phyloP scores from a whole-genome alignment of 2,329 filamentous ascomycete genomes.

The Curvularia sp. region DNA sequence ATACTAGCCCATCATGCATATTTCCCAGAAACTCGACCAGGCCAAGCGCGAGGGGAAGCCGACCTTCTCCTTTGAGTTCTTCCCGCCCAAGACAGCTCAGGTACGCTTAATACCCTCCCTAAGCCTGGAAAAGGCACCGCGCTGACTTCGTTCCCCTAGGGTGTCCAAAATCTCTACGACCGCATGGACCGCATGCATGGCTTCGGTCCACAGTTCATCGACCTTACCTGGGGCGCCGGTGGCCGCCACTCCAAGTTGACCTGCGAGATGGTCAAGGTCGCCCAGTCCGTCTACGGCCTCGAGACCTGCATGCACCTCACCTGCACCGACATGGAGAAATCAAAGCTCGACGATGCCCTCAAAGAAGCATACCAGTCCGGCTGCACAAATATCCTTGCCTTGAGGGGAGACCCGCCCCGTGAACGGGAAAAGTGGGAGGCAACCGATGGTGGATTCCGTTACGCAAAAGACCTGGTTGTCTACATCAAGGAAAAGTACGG shows the following conservation, averaged over 20 bases:
- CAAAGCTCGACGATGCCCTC: slow-evolving; percentile 89
- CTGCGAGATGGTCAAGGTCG: slow-evolving; percentile 95
- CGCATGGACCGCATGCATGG: slow-evolving; percentile 99
- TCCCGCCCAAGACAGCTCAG: slow-evolving; percentile 95
- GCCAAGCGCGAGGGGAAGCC: slow-evolving; percentile 79
- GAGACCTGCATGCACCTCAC: slow-evolving; percentile 99
- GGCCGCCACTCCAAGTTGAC: slow-evolving; percentile 90
- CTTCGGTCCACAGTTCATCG: slow-evolving; percentile 92
- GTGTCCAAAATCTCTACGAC: slow-evolving; percentile 98
- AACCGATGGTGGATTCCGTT: slow-evolving; percentile 84
- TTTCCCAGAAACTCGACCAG: slow-evolving; percentile 87
- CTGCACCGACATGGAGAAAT: slow-evolving; percentile 95
- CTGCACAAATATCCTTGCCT: slow-evolving; percentile 95
- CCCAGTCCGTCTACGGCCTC: slow-evolving; percentile 91
- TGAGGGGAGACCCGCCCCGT: slow-evolving; percentile 90
- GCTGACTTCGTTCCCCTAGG: slow-evolving; percentile 53
- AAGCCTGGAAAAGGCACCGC: neutral
- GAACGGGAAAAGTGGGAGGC: slow-evolving; percentile 95
- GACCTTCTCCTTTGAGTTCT: slow-evolving; percentile 99
- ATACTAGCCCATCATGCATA: slow-evolving; percentile 75
- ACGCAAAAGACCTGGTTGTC: slow-evolving; percentile 87
- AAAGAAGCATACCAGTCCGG: slow-evolving; percentile 89
- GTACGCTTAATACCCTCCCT: slow-evolving; percentile 37
- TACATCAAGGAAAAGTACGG: slow-evolving; percentile 82
- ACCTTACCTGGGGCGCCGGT: slow-evolving; percentile 98